Evolutionary conservation across 257 asterid genomes (phyloP), one percentile per base, ranked within the genome.

Genomic region (Parsonsia alboflavescens): DNA sequence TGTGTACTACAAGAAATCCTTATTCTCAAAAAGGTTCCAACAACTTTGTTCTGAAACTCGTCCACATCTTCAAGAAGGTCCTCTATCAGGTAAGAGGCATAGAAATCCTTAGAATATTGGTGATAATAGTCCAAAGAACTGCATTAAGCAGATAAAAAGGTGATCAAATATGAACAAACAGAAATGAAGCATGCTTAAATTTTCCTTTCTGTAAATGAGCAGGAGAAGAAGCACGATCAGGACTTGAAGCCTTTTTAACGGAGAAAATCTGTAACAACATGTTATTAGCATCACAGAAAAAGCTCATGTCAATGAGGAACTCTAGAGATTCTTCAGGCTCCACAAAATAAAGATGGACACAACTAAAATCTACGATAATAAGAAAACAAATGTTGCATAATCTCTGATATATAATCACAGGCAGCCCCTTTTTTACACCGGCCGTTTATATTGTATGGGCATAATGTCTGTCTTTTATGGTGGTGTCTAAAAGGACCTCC

Each of bases 21-120:
- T 79, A 95, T 95, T 74, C 99, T 88, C 78, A 91, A 96, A 89
- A 92, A 95, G 76, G 96, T 95, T 73, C 98, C 97, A 59, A 86
- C 77, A 49, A 88, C 96, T 86, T 89, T 90, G 63, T 91, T 93
- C 56, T 83, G 85, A 73, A 92, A 95, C 74, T 76, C 83, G 30
- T 88, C 98, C 66, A 68, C 67, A 76, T 95, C 99, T 77, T 92
- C 99, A 78, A 95, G 96, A 65, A 92, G 86, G 79, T 95, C 98
- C 82, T 95, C 99, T 91, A 92, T 89, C 88, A 95, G 88, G 63
- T 57, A 57, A 57, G 24, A 22, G 33, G 36, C 9, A 57, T n/a
- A 10, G 13, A 22, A 9, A 21, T n/a, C 57, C n/a, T 50, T 50
- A 50, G 57, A 4, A 50, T n/a, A 57, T 22, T 22, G 33, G 63